Conservation (phyloP, 2,329 filamentous ascomycete genomes). For the Diaporthe sp. region DNA sequence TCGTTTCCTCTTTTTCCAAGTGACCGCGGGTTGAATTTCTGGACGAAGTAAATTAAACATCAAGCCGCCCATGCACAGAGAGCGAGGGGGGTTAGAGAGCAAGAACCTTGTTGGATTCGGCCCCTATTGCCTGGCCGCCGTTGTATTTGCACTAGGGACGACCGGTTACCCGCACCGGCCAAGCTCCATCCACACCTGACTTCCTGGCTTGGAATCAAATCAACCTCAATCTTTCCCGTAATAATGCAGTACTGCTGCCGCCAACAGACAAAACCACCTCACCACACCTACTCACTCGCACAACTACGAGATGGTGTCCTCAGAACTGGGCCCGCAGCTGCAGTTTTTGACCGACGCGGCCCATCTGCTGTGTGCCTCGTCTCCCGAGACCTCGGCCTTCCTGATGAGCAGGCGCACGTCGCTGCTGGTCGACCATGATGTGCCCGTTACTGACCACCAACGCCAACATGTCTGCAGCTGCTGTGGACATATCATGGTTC, state of each 20-base stretch:
- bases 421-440: constrained; percentile 62
- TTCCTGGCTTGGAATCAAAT: background rate
- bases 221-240: background rate
- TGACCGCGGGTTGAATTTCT: background rate
- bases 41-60: background rate
- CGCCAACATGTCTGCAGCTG: constrained; percentile 68
- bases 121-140: background rate
- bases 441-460: constrained; percentile 61
- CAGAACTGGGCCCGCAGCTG: constrained; percentile 48
- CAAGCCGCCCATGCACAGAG: background rate
- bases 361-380: constrained; percentile 65
- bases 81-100: background rate
- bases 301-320: constrained; percentile 35
- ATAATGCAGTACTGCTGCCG: too few species aligned
- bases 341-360: constrained; percentile 70
- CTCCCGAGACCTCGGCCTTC: constrained; percentile 71
- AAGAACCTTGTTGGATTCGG: constrained; percentile 16
- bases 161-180: constrained; percentile 17
- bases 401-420: constrained; percentile 68
- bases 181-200: background rate
- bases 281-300: background rate
- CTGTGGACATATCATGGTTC: constrained; percentile 73
- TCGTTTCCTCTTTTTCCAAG: background rate
- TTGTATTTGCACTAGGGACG: constrained; percentile 22
- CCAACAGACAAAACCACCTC: background rate